A percentile compares a stretch with the other conserved stretches of the same genome.
phyloP scores from a whole-genome alignment of 176 grass and related monocot species.

The Canna indica region DNA sequence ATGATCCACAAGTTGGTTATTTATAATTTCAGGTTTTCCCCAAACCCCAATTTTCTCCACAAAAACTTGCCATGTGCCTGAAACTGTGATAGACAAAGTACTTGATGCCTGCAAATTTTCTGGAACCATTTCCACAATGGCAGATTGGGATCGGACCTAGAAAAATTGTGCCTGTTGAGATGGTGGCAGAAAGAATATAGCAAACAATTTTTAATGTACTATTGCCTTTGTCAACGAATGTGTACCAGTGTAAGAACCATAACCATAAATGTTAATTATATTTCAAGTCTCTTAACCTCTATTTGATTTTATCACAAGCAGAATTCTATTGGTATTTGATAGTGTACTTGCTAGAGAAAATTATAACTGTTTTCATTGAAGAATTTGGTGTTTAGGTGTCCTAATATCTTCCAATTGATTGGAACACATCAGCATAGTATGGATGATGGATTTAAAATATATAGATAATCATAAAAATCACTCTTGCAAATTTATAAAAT shows the following conservation, averaged over 20 bases:
- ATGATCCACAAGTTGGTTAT: conserved; percentile 74
- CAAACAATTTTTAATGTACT: background rate
- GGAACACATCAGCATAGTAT: no score
- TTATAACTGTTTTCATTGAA: no score
- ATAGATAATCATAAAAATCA: no score
- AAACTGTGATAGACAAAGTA: conserved; percentile 12
- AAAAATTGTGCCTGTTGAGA: conserved; percentile 4
- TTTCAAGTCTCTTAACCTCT: background rate
- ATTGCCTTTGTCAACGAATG: background rate
- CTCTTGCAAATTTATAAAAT: no score
- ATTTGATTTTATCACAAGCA: background rate
- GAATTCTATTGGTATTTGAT: background rate
- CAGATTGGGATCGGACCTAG: conserved; percentile 69
- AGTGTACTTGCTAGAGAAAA: background rate
- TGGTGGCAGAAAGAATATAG: background rate
- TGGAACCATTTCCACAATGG: conserved; percentile 52
- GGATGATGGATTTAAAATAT: no score
- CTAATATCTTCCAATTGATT: no score
- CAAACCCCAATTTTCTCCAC: conserved; percentile 61
- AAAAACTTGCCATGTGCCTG: conserved; percentile 50
- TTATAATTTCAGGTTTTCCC: conserved; percentile 51
- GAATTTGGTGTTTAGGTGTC: no score
- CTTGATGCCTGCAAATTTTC: conserved; percentile 38
- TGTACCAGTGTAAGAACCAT: background rate
- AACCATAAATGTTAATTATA: no score